Conservation (phyloP, 345 rosid species). For the Camelina laxa region DNA sequence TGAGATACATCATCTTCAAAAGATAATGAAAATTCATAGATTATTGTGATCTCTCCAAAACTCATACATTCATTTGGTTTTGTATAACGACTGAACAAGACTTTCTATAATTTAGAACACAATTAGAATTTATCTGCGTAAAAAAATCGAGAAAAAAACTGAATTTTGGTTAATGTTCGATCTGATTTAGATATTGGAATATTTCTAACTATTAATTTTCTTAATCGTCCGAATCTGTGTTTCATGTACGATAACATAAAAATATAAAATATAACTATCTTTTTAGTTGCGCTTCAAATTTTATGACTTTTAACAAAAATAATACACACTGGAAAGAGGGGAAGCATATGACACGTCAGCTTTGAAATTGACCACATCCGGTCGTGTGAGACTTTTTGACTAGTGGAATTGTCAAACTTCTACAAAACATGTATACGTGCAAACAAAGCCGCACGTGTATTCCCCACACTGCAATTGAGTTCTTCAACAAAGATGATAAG, state of each 20-base stretch:
- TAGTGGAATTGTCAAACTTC: conserved; percentile 16
- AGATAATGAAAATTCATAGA: too few species aligned
- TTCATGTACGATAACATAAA: background rate
- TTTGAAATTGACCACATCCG: conserved; percentile 35
- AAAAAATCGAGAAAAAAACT: too few species aligned
- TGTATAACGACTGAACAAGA: background rate
- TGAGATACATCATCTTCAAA: too few species aligned
- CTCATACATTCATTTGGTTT: background rate
- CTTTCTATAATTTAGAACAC: background rate
- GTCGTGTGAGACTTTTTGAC: conserved; percentile 42
- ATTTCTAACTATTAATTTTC: background rate
- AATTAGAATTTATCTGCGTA: background rate
- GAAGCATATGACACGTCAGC: conserved; percentile 31
- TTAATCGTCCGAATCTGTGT: background rate
- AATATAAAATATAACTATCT: too few species aligned
- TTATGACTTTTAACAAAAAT: background rate
- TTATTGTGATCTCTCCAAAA: background rate
- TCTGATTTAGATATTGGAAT: background rate
- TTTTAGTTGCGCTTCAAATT: background rate
- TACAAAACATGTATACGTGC: background rate
- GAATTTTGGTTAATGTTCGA: background rate
- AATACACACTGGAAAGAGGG: background rate
- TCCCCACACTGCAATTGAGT: background rate
- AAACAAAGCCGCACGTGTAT: conserved; percentile 26
- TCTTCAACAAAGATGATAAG: background rate